Evolutionary conservation across 257 asterid genomes (phyloP).

Genomic region (Catharanthus roseus): DNA sequence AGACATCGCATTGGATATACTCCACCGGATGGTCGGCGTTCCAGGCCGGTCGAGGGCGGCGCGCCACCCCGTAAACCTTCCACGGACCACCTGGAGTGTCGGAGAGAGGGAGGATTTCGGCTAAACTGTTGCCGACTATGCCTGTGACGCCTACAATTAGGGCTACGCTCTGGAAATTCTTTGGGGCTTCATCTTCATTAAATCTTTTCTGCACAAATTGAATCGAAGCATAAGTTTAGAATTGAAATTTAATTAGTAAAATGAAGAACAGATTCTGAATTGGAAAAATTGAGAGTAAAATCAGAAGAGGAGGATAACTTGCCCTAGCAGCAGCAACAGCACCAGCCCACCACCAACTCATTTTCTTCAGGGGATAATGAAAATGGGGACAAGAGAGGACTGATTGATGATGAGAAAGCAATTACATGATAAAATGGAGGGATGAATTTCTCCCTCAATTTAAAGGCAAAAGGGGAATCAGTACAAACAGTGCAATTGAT

Average conservation of each 20-base stretch:
- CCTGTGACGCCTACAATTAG: conserved; percentile 28
- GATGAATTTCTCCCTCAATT: background rate
- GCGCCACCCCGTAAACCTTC: conserved; percentile 27
- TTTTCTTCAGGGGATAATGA: conserved; percentile 6
- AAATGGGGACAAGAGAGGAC: background rate
- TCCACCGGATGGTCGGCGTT: conserved; percentile 19
- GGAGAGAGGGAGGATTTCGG: conserved; percentile 27
- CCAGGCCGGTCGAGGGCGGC: conserved; percentile 25
- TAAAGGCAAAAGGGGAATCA: background rate
- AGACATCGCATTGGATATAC: conserved; percentile 23
- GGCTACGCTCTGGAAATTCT: conserved; percentile 23
- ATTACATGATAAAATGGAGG: background rate
- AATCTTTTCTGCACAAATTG: conserved; percentile 12
- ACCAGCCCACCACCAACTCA: conserved; percentile 96
- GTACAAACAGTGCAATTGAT: background rate
- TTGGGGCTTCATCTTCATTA: conserved; percentile 7
- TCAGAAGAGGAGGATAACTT: background rate
- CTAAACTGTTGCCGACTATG: conserved; percentile 26
- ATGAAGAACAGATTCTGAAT: background rate
- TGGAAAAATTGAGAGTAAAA: background rate
- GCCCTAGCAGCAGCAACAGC: conserved; percentile 83
- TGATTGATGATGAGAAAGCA: background rate
- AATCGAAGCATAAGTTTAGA: background rate
- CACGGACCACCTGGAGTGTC: conserved; percentile 31
- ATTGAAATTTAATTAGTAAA: background rate